These are phyloP conservation scores for Paxillus ammoniavirescens DNA, from an alignment of 768 basidiomycete genomes.

Conservation along the genomic window DNA sequence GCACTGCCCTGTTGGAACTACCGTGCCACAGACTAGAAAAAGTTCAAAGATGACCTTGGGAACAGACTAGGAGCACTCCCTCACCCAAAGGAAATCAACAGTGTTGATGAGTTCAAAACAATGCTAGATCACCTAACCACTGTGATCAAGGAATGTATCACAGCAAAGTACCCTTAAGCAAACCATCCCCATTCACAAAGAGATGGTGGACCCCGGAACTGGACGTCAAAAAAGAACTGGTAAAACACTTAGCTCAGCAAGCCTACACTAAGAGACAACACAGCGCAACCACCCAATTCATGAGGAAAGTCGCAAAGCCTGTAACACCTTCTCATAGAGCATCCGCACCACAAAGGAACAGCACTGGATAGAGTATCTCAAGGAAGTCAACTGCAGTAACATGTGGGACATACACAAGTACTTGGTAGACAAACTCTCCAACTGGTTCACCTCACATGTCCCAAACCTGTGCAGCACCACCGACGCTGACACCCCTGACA, in stretches of 20 bases:
- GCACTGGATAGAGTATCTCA: slow-evolving; percentile 4
- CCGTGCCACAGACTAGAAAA: slow-evolving; percentile 5
- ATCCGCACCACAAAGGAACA: background rate
- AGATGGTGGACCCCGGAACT: slow-evolving; percentile 37
- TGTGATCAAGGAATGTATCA: slow-evolving; percentile 16
- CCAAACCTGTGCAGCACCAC: background rate
- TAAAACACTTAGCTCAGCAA: slow-evolving; percentile 6
- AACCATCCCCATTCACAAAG: slow-evolving; percentile 24
- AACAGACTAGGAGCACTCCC: background rate
- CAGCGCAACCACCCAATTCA: slow-evolving; percentile 24
- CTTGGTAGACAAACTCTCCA: background rate
- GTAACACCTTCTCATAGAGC: background rate
- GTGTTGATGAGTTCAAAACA: slow-evolving; percentile 7
- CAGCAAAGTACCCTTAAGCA: slow-evolving; percentile 14
- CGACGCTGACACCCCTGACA: too few species aligned
- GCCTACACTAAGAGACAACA: slow-evolving; percentile 4
- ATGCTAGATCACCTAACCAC: background rate
- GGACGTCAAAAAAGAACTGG: slow-evolving; percentile 9
- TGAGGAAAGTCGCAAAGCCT: slow-evolving; percentile 3
- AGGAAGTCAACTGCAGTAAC: background rate
- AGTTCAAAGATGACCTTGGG: background rate
- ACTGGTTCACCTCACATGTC: background rate
- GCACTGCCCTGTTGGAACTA: background rate
- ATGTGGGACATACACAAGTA: background rate
- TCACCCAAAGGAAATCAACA: too few species aligned